phyloP scores from a whole-genome alignment of 257 asterid species.

The Solanum gandarillasii region DNA sequence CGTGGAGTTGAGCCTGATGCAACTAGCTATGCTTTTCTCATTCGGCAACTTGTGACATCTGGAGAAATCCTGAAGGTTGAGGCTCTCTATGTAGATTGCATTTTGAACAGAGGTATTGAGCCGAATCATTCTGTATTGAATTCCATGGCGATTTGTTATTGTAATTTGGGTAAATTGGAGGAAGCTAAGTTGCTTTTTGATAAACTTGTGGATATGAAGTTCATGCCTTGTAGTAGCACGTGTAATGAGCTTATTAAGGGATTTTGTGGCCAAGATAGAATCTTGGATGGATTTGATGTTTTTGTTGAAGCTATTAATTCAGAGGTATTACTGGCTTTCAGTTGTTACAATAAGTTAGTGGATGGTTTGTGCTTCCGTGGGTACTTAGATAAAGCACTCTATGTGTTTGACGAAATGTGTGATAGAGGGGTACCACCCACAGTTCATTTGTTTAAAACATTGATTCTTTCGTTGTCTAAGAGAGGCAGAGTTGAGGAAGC shows the following conservation, averaged over 20 bases:
- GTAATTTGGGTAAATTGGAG: conserved; percentile 40
- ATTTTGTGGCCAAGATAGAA: conserved; percentile 17
- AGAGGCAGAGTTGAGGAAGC: conserved; percentile 47
- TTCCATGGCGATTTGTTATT: conserved; percentile 44
- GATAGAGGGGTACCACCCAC: conserved; percentile 32
- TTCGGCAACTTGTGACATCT: conserved; percentile 29
- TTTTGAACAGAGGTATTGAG: conserved; percentile 22
- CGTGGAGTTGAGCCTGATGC: conserved; percentile 38
- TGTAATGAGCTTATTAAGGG: conserved; percentile 32
- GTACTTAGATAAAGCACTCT: conserved; percentile 34
- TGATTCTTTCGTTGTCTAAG: conserved; percentile 33
- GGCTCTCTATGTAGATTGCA: conserved; percentile 15
- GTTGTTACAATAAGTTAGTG: conserved; percentile 42
- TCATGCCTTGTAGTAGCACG: conserved; percentile 21
- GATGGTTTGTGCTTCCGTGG: conserved; percentile 31
- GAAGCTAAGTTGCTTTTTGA: conserved; percentile 33
- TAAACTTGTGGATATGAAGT: conserved; percentile 15
- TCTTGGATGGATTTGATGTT: conserved; percentile 35
- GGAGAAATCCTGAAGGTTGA: conserved; percentile 34
- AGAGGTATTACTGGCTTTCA: conserved; percentile 10
- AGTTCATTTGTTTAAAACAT: conserved; percentile 33
- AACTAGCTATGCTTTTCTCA: conserved; percentile 20
- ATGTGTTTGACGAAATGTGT: conserved; percentile 29
- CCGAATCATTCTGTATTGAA: conserved; percentile 22
- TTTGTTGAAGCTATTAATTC: conserved; percentile 18